Conservation (phyloP, 805 yeast genomes). For the Ogataea trehalophila region DNA sequence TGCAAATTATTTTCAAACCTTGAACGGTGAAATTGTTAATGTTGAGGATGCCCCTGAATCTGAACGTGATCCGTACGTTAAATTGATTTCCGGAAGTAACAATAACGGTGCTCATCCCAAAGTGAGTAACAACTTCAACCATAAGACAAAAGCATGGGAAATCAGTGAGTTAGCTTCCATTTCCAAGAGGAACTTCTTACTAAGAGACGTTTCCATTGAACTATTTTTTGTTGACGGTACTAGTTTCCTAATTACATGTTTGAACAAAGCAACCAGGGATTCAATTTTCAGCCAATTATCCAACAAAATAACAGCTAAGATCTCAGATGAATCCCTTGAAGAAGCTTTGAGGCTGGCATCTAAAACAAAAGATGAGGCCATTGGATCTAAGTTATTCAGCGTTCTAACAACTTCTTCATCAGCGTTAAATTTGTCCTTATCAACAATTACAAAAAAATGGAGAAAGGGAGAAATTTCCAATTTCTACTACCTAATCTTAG, state of each 20-base stretch:
- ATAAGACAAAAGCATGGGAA: constrained; percentile 56
- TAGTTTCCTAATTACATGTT: constrained; percentile 63
- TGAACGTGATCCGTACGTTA: constrained; percentile 64
- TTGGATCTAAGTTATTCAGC: constrained; percentile 39
- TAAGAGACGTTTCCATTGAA: constrained; percentile 79
- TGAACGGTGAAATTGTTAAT: constrained; percentile 53
- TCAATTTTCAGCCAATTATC: constrained; percentile 45
- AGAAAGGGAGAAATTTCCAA: constrained; percentile 72
- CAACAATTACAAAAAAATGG: constrained; percentile 67
- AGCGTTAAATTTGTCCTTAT: constrained; percentile 27
- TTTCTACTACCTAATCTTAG: constrained; percentile 72
- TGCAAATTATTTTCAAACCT: constrained; percentile 59
- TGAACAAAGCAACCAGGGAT: constrained; percentile 51
- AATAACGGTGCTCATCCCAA: constrained; percentile 7
- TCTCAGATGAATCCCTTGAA: constrained; percentile 50
- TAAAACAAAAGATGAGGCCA: constrained; percentile 12
- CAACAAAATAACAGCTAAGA: constrained; percentile 43
- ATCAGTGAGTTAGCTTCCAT: constrained; percentile 54
- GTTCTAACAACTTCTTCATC: constrained; percentile 33
- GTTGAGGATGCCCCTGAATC: constrained; percentile 58
- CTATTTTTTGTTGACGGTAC: constrained; percentile 70
- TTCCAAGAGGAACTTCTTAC: constrained; percentile 68
- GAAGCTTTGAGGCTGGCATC: constrained; percentile 50
- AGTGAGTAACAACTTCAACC: constrained; percentile 24
- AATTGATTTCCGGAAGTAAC: constrained; percentile 42